Conservation (phyloP, 495 filamentous ascomycete genomes). For the Platismatia glauca region DNA sequence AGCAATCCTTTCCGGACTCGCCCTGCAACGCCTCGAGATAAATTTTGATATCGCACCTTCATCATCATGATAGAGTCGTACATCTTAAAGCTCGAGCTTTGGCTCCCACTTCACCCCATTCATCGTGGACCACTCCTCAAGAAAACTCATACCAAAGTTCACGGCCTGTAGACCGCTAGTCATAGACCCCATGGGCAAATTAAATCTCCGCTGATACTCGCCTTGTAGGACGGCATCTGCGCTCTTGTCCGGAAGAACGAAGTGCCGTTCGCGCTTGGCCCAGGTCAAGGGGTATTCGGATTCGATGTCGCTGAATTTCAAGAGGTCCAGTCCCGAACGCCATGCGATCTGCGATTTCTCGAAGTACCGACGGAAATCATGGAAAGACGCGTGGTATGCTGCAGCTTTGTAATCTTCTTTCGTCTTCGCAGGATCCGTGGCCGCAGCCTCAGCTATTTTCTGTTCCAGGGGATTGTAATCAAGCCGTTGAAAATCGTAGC, state of each 20-base stretch:
- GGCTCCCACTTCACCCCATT: constrained; percentile 37
- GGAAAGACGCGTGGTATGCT: constrained; percentile 5
- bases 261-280: constrained; percentile 31
- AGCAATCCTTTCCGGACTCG: not conserved
- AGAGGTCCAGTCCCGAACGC: constrained; percentile 36
- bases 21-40: not conserved
- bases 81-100: constrained; percentile 10
- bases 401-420: constrained; percentile 6
- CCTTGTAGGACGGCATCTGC: constrained; percentile 28
- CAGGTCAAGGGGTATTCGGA: constrained; percentile 41
- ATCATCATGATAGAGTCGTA: not conserved
- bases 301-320: constrained; percentile 37
- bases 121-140: constrained; percentile 40
- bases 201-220: constrained; percentile 37
- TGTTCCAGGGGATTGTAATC: constrained; percentile 30
- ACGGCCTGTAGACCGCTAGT: constrained; percentile 41
- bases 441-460: not conserved
- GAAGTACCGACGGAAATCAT: not conserved
- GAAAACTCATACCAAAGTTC: constrained; percentile 36
- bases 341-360: constrained; percentile 37
- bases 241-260: constrained; percentile 30
- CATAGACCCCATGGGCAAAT: constrained; percentile 35
- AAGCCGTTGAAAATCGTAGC: constrained; percentile 39
- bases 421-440: constrained; percentile 1
- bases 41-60: not conserved